Conservation (phyloP, 371 early-diverging fungal genomes). For the Apophysomyces trapeziformis region DNA sequence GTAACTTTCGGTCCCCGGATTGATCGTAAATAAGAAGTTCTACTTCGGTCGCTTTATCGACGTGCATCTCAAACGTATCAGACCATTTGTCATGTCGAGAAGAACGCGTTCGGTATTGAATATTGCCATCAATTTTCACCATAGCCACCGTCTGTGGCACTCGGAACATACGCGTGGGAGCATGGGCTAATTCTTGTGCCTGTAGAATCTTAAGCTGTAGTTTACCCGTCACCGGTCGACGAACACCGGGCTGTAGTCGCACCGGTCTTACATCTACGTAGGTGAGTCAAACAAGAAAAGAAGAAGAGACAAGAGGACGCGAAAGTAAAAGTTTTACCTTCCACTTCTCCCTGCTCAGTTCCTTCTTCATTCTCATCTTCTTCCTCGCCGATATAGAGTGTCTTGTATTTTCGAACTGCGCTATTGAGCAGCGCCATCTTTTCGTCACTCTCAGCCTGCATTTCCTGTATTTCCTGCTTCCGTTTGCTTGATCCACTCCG, state of each 20-base stretch:
- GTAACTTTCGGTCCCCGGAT: slow-evolving; percentile 67
- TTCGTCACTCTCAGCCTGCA: slow-evolving; percentile 78
- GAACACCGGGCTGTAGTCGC: slow-evolving; percentile 67
- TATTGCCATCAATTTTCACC: slow-evolving; percentile 86
- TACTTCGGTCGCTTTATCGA: slow-evolving; percentile 89
- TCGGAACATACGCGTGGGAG: slow-evolving; percentile 60
- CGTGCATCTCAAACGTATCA: slow-evolving; percentile 83
- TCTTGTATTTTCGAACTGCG: slow-evolving; percentile 84
- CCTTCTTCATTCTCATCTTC: slow-evolving; percentile 50
- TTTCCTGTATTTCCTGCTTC: slow-evolving; percentile 64
- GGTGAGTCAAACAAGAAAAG: neutral
- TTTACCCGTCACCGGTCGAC: slow-evolving; percentile 78
- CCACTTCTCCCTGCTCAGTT: neutral
- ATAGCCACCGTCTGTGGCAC: slow-evolving; percentile 65
- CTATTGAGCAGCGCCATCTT: slow-evolving; percentile 81
- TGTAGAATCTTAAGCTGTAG: slow-evolving; percentile 69
- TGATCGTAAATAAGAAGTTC: slow-evolving; percentile 87
- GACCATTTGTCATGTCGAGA: slow-evolving; percentile 76
- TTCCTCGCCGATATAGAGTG: slow-evolving; percentile 75
- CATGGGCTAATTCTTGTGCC: slow-evolving; percentile 72
- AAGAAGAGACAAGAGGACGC: neutral
- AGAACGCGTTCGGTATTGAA: slow-evolving; percentile 76
- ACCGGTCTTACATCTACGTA: slow-evolving; percentile 49
- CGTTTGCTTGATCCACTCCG: slow-evolving; percentile 57
- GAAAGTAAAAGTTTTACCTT: no score